Percentiles rank a stretch among this genome's conserved stretches.
phyloP scores from a whole-genome alignment of 2,329 filamentous ascomycete genomes.

The Lanzia echinophila region DNA sequence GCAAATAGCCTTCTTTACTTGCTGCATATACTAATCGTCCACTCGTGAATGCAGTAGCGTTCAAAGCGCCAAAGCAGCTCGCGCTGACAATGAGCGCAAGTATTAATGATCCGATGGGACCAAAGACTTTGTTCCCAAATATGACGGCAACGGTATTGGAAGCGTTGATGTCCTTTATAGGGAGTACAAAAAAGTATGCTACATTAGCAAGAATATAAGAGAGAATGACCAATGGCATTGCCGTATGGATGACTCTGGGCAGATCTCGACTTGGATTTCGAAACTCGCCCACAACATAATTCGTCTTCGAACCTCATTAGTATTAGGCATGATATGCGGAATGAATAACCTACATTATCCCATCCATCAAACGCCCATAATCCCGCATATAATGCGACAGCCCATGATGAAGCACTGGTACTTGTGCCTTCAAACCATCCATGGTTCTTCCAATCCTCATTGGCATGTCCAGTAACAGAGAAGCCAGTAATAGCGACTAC shows the following conservation, averaged over 20 bases:
- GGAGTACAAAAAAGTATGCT: conserved; percentile 90
- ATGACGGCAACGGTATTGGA: conserved; percentile 94
- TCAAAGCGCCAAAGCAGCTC: conserved; percentile 90
- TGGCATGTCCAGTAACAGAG: conserved; percentile 68
- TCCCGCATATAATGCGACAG: conserved; percentile 88
- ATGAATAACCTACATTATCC: conserved; percentile 73
- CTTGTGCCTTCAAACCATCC: conserved; percentile 87
- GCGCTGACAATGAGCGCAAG: conserved; percentile 85
- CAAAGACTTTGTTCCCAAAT: conserved; percentile 87
- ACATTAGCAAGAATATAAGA: conserved; percentile 88
- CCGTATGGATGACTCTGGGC: conserved; percentile 90
- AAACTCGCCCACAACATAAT: conserved; percentile 97
- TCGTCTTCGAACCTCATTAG: conserved; percentile 57
- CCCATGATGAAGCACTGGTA: conserved; percentile 76
- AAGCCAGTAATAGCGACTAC: conserved; percentile 83
- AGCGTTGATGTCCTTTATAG: conserved; percentile 69
- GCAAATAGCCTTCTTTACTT: conserved; percentile 91
- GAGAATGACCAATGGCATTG: conserved; percentile 88
- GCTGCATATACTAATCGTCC: conserved; percentile 89
- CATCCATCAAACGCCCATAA: conserved; percentile 98
- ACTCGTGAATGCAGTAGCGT: conserved; percentile 89
- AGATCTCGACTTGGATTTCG: conserved; percentile 84
- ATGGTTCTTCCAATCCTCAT: conserved; percentile 76
- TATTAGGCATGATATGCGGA: neutral
- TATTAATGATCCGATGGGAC: conserved; percentile 70